These are phyloP conservation scores for Phytophthora europaea DNA, from an alignment of 352 stramenopile species.

Conservation along the genomic window DNA sequence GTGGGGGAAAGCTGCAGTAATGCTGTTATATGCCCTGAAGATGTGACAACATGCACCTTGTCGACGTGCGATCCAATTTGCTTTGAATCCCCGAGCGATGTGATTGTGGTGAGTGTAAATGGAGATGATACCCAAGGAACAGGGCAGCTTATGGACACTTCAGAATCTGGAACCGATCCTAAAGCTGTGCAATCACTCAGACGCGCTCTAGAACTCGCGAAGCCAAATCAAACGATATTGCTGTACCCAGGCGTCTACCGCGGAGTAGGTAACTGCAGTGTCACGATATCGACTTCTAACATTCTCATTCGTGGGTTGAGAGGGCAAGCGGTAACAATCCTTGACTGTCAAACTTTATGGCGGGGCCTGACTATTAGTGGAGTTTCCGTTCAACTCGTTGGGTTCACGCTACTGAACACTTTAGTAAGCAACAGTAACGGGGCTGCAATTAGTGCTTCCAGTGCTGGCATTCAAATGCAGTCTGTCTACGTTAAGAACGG, in stretches of 20 bases:
- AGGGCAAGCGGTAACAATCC: slow-evolving; percentile 37
- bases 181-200: slow-evolving; percentile 63
- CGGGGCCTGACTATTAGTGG: slow-evolving; percentile 43
- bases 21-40: slow-evolving; percentile 51
- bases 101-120: slow-evolving; percentile 62
- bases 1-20: slow-evolving; percentile 77
- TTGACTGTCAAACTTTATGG: slow-evolving; percentile 47
- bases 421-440: slow-evolving; percentile 19
- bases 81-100: slow-evolving; percentile 28
- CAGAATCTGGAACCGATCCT: slow-evolving; percentile 47
- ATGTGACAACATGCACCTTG: slow-evolving; percentile 39
- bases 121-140: slow-evolving; percentile 66
- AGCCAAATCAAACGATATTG: slow-evolving; percentile 47
- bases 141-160: slow-evolving; percentile 63
- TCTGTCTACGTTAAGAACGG: slow-evolving; percentile 23
- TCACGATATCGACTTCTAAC: slow-evolving; percentile 28
- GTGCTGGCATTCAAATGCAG: slow-evolving; percentile 21
- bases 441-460: slow-evolving; percentile 38
- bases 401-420: slow-evolving; percentile 42
- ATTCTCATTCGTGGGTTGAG: slow-evolving; percentile 56
- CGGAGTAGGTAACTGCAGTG: slow-evolving; percentile 50
- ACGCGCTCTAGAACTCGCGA: slow-evolving; percentile 50
- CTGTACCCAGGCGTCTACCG: slow-evolving; percentile 60
- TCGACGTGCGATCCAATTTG: slow-evolving; percentile 59
- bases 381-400: slow-evolving; percentile 21